phyloP scores from a whole-genome alignment of 1,284 basidiomycete species.

The Austroboletus niveus region DNA sequence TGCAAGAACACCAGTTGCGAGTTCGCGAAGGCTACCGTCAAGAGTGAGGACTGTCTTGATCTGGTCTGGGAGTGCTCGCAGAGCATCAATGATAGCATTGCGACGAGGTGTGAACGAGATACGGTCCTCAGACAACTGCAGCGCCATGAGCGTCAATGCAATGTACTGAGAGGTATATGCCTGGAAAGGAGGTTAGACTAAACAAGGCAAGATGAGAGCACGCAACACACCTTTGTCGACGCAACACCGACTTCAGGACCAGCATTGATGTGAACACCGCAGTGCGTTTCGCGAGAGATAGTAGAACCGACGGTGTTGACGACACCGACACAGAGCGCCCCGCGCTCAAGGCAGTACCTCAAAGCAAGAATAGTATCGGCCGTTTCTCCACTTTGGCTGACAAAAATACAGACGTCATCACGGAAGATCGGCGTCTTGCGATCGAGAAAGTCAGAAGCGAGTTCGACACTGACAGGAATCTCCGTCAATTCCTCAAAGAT shows the following conservation, averaged over 20 bases:
- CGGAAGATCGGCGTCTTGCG: conserved; percentile 99
- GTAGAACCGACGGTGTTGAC: conserved; percentile 99
- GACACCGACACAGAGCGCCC: conserved; percentile 94
- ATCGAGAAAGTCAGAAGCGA: conserved; percentile 98
- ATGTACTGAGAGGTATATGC: conserved; percentile 99
- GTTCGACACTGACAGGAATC: conserved; percentile 96
- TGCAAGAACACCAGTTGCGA: conserved; percentile 77
- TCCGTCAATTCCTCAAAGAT: conserved; percentile 99
- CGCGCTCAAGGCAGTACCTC: conserved; percentile 95
- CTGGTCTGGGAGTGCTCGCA: conserved; percentile 87
- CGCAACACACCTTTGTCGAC: conserved; percentile 83
- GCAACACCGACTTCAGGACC: conserved; percentile 99
- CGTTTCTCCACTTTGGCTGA: conserved; percentile 98
- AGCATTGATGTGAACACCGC: conserved; percentile 99
- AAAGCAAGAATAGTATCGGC: conserved; percentile 97
- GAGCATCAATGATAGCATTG: conserved; percentile 91
- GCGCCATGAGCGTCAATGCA: conserved; percentile 96
- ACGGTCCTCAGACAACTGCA: conserved; percentile 96
- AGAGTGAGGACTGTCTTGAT: conserved; percentile 87
- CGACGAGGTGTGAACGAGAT: conserved; percentile 90
- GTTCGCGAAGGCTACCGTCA: conserved; percentile 78
- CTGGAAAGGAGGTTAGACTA: conserved; percentile 35
- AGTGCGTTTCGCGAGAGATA: conserved; percentile 97
- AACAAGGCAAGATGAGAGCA: not conserved
- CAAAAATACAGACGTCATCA: conserved; percentile 96